These are phyloP conservation scores for Schrenkiella parvula DNA, from an alignment of 345 rosid genomes.

Conservation along the genomic window DNA sequence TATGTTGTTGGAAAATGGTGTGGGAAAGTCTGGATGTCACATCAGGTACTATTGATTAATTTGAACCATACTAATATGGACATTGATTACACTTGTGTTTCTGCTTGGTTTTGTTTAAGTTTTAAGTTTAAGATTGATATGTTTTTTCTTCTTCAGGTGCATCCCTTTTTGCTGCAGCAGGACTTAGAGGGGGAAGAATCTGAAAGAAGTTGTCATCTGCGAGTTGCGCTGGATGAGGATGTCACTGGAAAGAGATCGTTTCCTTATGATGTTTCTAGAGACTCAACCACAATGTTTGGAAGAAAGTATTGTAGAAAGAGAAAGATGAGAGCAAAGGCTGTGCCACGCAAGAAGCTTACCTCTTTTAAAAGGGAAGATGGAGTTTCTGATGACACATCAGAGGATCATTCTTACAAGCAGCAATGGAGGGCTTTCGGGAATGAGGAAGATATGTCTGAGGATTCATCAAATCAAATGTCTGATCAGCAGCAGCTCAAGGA, in stretches of 20 bases:
- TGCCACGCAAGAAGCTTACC: constrained; percentile 47
- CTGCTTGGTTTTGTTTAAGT: neutral
- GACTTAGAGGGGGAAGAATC: constrained; percentile 58
- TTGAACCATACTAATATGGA: neutral
- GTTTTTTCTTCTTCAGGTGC: constrained; percentile 64
- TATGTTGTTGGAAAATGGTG: constrained; percentile 97
- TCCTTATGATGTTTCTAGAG: constrained; percentile 32
- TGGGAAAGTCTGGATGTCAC: constrained; percentile 98
- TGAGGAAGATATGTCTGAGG: constrained; percentile 42
- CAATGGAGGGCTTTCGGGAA: constrained; percentile 38
- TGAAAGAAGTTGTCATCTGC: constrained; percentile 42
- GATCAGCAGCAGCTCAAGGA: constrained; percentile 35
- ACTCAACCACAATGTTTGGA: constrained; percentile 32
- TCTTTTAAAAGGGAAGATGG: constrained; percentile 41
- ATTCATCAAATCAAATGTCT: constrained; percentile 42
- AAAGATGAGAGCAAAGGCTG: constrained; percentile 44
- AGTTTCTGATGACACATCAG: constrained; percentile 55
- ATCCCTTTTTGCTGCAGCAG: constrained; percentile 54
- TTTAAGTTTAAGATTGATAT: neutral
- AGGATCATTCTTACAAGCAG: constrained; percentile 42
- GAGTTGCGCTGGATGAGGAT: constrained; percentile 43
- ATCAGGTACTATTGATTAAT: constrained; percentile 47
- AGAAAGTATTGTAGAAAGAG: constrained; percentile 67
- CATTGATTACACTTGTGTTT: neutral
- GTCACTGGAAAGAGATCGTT: constrained; percentile 39